Percentiles rank a stretch among this genome's conserved stretches.
These are phyloP conservation scores for Diaporthe velutina DNA, from an alignment of 2,329 filamentous ascomycete genomes.

Conservation along the genomic window DNA sequence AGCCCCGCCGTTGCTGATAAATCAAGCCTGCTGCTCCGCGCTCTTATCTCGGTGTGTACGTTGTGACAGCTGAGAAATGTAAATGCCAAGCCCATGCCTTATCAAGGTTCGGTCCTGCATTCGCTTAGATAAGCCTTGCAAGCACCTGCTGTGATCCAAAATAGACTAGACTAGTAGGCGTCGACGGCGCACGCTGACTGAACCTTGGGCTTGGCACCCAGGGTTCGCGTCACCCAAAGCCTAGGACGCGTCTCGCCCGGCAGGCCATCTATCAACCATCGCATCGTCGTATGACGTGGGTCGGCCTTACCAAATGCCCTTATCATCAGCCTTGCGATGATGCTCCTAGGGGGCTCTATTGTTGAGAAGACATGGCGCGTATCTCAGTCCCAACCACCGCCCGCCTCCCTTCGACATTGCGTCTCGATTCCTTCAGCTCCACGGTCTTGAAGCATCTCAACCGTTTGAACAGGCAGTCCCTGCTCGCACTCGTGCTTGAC, in stretches of 20 bases:
- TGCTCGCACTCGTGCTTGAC: conserved; percentile 79
- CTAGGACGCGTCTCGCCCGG: conserved; percentile 2
- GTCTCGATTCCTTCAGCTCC: conserved; percentile 74
- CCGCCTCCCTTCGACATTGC: conserved; percentile 78
- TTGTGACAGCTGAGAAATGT: not conserved
- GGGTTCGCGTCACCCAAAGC: conserved; percentile 20
- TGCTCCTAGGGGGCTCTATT: not conserved
- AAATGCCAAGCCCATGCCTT: conserved; percentile 6
- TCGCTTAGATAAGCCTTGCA: conserved; percentile 32
- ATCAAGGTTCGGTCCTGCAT: conserved; percentile 14
- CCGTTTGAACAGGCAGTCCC: conserved; percentile 78
- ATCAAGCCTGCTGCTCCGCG: not conserved
- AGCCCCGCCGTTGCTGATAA: conserved; percentile 25
- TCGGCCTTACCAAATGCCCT: not conserved
- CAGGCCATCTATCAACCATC: not conserved
- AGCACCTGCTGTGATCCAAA: not conserved
- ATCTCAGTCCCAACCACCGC: conserved; percentile 79
- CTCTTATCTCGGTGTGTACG: not conserved
- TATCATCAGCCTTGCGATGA: not conserved
- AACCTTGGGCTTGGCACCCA: conserved; percentile 4
- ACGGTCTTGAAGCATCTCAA: conserved; percentile 75
- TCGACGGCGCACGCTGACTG: not conserved
- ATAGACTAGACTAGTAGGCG: not conserved
- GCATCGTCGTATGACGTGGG: conserved; percentile 5
- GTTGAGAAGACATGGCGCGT: conserved; percentile 58